Percentiles rank a stretch among this genome's conserved stretches.
Conservation (phyloP, 345 rosid species). For the Eutrema japonicum region DNA sequence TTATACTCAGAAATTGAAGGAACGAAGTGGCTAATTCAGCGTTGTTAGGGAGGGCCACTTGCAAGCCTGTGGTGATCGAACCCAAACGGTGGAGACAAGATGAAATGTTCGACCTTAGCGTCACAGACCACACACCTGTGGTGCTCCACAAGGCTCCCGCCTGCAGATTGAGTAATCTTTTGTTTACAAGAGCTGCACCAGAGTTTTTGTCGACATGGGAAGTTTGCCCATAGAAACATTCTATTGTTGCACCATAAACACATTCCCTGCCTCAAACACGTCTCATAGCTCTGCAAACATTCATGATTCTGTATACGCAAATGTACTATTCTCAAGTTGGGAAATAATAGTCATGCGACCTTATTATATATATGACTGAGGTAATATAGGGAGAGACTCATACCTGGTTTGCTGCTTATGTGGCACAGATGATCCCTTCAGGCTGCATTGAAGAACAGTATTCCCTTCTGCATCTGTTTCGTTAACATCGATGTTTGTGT, state of each 20-base stretch:
- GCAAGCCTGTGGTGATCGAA: slow-evolving; percentile 25
- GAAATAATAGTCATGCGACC: slow-evolving; percentile 3
- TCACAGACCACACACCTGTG: slow-evolving; percentile 87
- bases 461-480: slow-evolving; percentile 74
- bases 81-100: slow-evolving; percentile 40
- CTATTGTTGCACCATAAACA: slow-evolving; percentile 72
- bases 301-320: slow-evolving; percentile 57
- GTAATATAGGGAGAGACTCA: slow-evolving; percentile 39
- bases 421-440: slow-evolving; percentile 59
- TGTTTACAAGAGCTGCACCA: slow-evolving; percentile 74
- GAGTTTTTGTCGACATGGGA: slow-evolving; percentile 71
- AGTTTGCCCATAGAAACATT: slow-evolving; percentile 59
- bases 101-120: slow-evolving; percentile 51
- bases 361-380: not conserved
- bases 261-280: slow-evolving; percentile 45
- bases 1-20: slow-evolving; percentile 25
- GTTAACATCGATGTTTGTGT: slow-evolving; percentile 58
- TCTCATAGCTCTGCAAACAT: slow-evolving; percentile 52
- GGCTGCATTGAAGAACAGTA: slow-evolving; percentile 75
- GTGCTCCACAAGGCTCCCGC: slow-evolving; percentile 27
- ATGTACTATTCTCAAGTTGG: slow-evolving; percentile 21
- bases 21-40: slow-evolving; percentile 24
- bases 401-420: slow-evolving; percentile 66
- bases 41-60: slow-evolving; percentile 19
- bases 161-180: slow-evolving; percentile 42